Percentiles rank a stretch among this genome's conserved stretches.
Evolutionary conservation across 306 rosid genomes (phyloP).

Genomic region (Rubus parviflorus): DNA sequence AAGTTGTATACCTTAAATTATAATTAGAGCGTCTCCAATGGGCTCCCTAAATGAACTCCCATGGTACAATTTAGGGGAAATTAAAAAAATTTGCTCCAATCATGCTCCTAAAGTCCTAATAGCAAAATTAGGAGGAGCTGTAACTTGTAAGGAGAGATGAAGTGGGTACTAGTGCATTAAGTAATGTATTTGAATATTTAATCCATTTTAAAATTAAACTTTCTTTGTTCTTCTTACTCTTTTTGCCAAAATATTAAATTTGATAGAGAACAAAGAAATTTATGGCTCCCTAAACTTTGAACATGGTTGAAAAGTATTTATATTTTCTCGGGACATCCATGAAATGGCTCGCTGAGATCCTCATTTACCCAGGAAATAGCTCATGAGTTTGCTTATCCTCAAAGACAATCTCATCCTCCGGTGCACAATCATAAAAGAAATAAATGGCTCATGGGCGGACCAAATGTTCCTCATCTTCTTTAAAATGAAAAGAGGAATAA

Average conservation of each 20-base stretch:
- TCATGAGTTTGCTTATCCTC: not conserved
- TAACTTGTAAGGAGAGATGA: not conserved
- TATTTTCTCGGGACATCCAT: not conserved
- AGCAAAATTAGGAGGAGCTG: not conserved
- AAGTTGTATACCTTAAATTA: no score
- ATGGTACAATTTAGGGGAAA: no score
- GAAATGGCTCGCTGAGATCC: not conserved
- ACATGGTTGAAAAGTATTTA: not conserved
- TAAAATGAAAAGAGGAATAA: no score
- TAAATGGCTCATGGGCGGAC: not conserved
- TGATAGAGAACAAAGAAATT: not conserved
- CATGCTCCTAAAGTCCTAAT: not conserved
- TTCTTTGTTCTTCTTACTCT: no score
- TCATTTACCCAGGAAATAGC: not conserved
- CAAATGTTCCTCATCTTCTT: not conserved
- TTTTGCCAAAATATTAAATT: not conserved
- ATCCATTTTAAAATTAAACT: no score
- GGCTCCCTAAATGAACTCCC: not conserved
- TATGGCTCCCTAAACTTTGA: not conserved
- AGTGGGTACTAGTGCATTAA: not conserved
- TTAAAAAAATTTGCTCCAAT: not conserved
- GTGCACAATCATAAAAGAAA: not conserved
- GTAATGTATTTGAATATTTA: no score
- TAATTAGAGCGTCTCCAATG: not conserved
- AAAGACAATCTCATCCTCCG: not conserved